A percentile compares a stretch with the other conserved stretches of the same genome.
These are phyloP conservation scores for Gastrodia elata DNA, from an alignment of 106 monocot species.

Conservation along the genomic window DNA sequence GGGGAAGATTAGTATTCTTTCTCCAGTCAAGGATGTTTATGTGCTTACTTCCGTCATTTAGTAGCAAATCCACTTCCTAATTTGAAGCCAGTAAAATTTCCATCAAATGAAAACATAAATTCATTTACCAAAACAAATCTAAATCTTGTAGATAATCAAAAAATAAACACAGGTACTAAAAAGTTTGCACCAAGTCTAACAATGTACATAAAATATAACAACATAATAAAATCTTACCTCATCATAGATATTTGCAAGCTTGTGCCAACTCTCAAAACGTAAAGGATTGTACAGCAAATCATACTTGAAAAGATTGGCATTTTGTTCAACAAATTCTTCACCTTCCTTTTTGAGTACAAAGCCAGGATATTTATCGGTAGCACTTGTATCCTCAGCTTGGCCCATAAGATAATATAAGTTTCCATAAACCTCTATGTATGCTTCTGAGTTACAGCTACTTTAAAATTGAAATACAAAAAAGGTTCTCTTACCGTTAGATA, in stretches of 20 bases:
- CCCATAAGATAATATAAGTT: constrained; percentile 86
- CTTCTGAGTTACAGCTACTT: constrained; percentile 34
- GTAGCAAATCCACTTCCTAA: constrained; percentile 90
- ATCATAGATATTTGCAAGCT: constrained; percentile 97
- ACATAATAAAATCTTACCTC: constrained; percentile 37
- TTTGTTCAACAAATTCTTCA: constrained; percentile 93
- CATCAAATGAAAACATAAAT: background rate
- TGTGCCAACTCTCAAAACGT: constrained; percentile 98
- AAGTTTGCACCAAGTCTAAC: background rate
- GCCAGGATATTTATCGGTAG: constrained; percentile 85
- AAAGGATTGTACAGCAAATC: constrained; percentile 89
- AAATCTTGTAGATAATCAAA: background rate
- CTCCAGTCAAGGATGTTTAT: constrained; percentile 76
- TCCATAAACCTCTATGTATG: constrained; percentile 78
- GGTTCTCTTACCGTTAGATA: background rate
- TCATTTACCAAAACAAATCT: background rate
- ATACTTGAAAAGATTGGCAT: constrained; percentile 85
- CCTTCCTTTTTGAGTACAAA: constrained; percentile 95
- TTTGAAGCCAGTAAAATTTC: constrained; percentile 5
- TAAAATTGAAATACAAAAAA: constrained; percentile 2
- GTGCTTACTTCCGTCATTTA: constrained; percentile 98
- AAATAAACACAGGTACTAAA: background rate
- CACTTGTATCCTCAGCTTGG: constrained; percentile 91
- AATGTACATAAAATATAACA: background rate
- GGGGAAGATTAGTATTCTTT: constrained; percentile 46